Evolutionary conservation across 176 grass and related monocot species (phyloP).

Genomic region (Oryza glaberrima): DNA sequence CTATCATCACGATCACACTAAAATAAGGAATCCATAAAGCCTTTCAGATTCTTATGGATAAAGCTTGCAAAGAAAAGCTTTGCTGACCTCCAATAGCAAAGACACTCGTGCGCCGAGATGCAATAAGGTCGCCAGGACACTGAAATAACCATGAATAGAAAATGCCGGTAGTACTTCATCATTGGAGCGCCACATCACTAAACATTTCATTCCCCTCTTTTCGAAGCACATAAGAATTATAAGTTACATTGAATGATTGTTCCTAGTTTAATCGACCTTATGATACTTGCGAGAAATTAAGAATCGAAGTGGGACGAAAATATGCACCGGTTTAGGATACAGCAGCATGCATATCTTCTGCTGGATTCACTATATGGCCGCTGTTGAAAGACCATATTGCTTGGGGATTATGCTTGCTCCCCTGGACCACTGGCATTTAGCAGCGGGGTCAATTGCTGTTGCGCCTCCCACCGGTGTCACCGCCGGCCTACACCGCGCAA

Average conservation of each 20-base stretch:
- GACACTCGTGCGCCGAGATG: conserved; percentile 14
- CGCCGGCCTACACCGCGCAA: conserved; percentile 17
- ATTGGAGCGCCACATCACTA: conserved; percentile 17
- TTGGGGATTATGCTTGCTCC: conserved; percentile 31
- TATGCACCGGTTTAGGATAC: conserved; percentile 13
- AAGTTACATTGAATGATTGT: not conserved
- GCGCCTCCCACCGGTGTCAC: conserved; percentile 13
- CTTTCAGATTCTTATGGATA: conserved; percentile 14
- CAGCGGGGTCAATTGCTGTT: conserved; percentile 40
- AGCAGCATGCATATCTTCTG: conserved; percentile 20
- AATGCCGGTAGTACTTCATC: not conserved
- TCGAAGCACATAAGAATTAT: not conserved
- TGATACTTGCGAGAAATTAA: conserved; percentile 39
- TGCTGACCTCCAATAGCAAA: conserved; percentile 27
- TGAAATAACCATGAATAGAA: not conserved
- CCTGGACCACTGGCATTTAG: conserved; percentile 34
- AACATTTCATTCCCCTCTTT: conserved; percentile 12
- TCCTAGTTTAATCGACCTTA: conserved; percentile 21
- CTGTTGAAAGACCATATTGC: conserved; percentile 28
- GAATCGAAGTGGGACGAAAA: conserved; percentile 10
- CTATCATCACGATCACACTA: conserved; percentile 15
- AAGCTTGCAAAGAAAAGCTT: conserved; percentile 28
- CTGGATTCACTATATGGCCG: conserved; percentile 10
- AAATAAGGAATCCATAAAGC: not conserved
- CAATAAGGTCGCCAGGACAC: conserved; percentile 4